Percentiles rank a stretch among this genome's conserved stretches.
phyloP scores from a whole-genome alignment of 805 yeast genomes.

The Myxozyma vanderwaltii region DNA sequence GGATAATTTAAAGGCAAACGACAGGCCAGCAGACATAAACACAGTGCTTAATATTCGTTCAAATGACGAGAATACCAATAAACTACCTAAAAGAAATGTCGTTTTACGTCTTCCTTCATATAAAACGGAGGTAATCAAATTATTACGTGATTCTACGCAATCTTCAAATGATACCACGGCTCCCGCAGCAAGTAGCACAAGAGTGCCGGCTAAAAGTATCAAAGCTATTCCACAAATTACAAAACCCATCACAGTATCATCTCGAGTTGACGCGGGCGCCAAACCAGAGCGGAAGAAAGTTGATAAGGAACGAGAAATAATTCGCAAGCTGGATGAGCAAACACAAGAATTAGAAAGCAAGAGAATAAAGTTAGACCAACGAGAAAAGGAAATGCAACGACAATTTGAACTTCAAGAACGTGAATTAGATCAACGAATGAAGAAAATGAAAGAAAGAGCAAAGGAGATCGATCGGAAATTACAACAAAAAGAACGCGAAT shows the following conservation, averaged over 20 bases:
- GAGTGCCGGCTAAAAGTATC: not conserved
- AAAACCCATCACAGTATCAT: not conserved
- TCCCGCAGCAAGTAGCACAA: not conserved
- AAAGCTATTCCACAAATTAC: not conserved
- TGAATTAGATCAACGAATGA: not conserved
- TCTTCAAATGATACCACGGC: not conserved
- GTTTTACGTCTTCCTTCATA: constrained; percentile 11
- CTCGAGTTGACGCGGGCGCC: not conserved
- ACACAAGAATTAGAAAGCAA: not conserved
- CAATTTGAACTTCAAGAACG: not conserved
- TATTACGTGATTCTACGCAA: not conserved
- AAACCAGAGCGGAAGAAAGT: not conserved
- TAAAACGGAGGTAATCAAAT: not conserved
- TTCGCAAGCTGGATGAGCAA: not conserved
- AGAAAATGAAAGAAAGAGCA: not conserved
- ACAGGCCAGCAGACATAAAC: constrained; percentile 1
- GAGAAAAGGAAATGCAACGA: constrained; percentile 2
- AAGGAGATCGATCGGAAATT: not conserved
- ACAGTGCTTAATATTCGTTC: constrained; percentile 1
- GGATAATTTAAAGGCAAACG: not conserved
- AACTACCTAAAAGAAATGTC: not conserved
- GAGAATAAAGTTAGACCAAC: not conserved
- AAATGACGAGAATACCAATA: not conserved
- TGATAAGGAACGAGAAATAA: not conserved
- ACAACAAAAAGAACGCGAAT: not conserved